A percentile compares a stretch with the other conserved stretches of the same genome.
Evolutionary conservation across 129 eudicot species (phyloP).

Genomic region (Helichrysum umbraculigerum): DNA sequence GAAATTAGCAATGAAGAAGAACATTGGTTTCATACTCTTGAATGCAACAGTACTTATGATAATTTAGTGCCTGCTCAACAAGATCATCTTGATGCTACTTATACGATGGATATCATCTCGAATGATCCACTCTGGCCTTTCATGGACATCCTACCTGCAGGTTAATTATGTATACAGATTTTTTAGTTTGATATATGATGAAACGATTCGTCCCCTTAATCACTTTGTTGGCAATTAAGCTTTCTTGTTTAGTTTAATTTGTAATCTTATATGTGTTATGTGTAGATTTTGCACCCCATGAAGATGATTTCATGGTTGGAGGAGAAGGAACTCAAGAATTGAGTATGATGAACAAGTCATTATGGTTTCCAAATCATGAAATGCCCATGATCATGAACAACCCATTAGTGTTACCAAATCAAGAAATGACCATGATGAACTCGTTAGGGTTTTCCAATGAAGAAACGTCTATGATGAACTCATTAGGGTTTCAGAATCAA

Average conservation of each 20-base stretch:
- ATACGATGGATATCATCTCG: slow-evolving; percentile 30
- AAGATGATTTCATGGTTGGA: slow-evolving; percentile 11
- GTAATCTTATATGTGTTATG: slow-evolving; percentile 1
- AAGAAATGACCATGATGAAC: slow-evolving; percentile 14
- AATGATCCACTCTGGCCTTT: slow-evolving; percentile 38
- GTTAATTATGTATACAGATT: slow-evolving; percentile 20
- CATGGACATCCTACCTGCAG: slow-evolving; percentile 32
- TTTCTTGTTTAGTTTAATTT: background rate
- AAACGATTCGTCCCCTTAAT: too few species aligned
- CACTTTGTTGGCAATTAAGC: background rate
- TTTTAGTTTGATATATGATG: background rate
- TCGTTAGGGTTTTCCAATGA: slow-evolving; percentile 7
- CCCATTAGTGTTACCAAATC: slow-evolving; percentile 6
- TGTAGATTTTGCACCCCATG: slow-evolving; percentile 21
- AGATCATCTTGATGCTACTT: slow-evolving; percentile 34
- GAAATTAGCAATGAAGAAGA: slow-evolving; percentile 12
- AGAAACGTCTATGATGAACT: slow-evolving; percentile 11
- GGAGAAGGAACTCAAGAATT: slow-evolving; percentile 21
- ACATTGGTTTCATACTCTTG: slow-evolving; percentile 13
- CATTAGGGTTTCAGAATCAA: slow-evolving; percentile 19
- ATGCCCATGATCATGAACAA: background rate
- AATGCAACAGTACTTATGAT: slow-evolving; percentile 23
- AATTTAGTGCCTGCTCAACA: slow-evolving; percentile 20
- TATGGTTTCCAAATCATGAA: slow-evolving; percentile 21
- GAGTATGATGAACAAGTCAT: background rate